Conservation (phyloP, 1,139 yeast species). For the Eremothecium gossypii region DNA sequence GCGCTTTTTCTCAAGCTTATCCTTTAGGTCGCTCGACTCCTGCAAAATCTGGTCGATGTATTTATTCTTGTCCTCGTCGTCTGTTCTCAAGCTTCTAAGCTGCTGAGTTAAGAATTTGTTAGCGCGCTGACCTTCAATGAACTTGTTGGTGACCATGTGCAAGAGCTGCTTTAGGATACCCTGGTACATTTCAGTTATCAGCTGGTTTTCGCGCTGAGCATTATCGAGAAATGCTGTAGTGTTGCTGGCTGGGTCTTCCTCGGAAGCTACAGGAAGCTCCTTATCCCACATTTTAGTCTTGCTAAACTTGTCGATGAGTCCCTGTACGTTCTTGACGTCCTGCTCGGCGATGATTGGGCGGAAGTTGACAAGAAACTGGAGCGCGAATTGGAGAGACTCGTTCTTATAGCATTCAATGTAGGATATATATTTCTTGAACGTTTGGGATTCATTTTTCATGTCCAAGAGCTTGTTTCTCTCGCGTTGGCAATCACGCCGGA, state of each 20-base stretch:
- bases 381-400: slow-evolving; percentile 20
- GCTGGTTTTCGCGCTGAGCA: slow-evolving; percentile 5
- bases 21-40: slow-evolving; percentile 8
- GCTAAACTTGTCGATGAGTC: slow-evolving; percentile 11
- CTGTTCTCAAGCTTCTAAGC: slow-evolving; percentile 13
- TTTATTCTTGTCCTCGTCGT: slow-evolving; percentile 11
- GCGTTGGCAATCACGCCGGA: slow-evolving; percentile 14
- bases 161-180: slow-evolving; percentile 16
- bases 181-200: slow-evolving; percentile 14
- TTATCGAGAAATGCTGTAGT: not conserved
- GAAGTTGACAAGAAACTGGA: slow-evolving; percentile 20
- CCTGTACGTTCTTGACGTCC: slow-evolving; percentile 13
- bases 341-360: slow-evolving; percentile 14
- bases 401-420: slow-evolving; percentile 15
- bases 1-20: slow-evolving; percentile 4
- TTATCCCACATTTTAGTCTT: slow-evolving; percentile 7
- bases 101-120: slow-evolving; percentile 19
- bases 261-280: slow-evolving; percentile 2
- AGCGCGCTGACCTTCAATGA: slow-evolving; percentile 11
- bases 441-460: slow-evolving; percentile 11
- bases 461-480: slow-evolving; percentile 20
- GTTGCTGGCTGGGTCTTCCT: slow-evolving; percentile 1
- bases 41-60: slow-evolving; percentile 8
- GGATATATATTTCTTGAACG: slow-evolving; percentile 10
- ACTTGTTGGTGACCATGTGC: slow-evolving; percentile 10